phyloP scores from a whole-genome alignment of 208 protist species.

The Endotrypanum monterogeii region DNA sequence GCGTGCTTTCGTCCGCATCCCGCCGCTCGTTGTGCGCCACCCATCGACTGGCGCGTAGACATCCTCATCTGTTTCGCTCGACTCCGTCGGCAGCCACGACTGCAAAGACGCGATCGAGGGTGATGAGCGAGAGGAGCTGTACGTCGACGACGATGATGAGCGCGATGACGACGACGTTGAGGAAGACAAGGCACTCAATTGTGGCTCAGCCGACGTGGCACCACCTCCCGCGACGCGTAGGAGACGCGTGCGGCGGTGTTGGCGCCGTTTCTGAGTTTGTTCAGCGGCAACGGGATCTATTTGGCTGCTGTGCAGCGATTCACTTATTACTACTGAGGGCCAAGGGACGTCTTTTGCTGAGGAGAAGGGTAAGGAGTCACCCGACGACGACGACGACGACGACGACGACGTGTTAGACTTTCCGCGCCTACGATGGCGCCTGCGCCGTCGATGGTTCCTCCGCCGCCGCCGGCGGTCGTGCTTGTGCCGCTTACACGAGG shows the following conservation, averaged over 20 bases:
- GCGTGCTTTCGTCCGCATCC: conserved; percentile 24
- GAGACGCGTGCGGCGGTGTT: conserved; percentile 1
- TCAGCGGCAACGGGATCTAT: neutral
- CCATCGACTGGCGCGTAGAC: conserved; percentile 33
- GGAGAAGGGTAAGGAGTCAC: neutral
- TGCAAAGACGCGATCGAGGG: conserved; percentile 13
- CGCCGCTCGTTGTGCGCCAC: conserved; percentile 24
- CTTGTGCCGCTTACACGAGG: conserved; percentile 1
- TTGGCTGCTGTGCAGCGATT: conserved; percentile 4
- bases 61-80: conserved; percentile 32
- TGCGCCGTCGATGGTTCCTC: neutral
- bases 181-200: neutral
- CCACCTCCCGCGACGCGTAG: neutral
- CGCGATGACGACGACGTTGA: neutral
- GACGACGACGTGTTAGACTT: neutral
- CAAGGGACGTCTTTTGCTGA: neutral
- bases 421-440: neutral
- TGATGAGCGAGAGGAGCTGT: conserved; percentile 11
- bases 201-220: neutral
- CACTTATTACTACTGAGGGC: neutral
- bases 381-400: conserved; percentile 3
- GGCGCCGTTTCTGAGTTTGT: neutral
- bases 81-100: conserved; percentile 32
- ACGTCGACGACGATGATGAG: neutral
- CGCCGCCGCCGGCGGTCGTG: conserved; percentile 2